Evolutionary conservation across 805 yeast species (phyloP).

Genomic region (Cyberlindnera mississippiensis): DNA sequence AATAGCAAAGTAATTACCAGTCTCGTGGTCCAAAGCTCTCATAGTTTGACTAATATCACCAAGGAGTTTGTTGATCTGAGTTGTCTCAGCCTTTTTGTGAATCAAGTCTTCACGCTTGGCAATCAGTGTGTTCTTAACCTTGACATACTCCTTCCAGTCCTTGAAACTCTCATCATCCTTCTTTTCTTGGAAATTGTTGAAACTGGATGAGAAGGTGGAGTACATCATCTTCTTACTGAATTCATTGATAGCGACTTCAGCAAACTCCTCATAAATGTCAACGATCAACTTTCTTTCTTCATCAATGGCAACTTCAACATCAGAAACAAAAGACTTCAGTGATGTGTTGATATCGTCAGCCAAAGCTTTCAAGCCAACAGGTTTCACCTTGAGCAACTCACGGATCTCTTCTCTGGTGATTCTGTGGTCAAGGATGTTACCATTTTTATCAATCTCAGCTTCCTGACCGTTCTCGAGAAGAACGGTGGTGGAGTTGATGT

Average conservation of each 20-base stretch:
- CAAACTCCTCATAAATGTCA: conserved; percentile 71
- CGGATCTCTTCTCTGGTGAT: conserved; percentile 47
- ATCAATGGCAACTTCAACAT: conserved; percentile 32
- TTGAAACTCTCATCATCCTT: conserved; percentile 38
- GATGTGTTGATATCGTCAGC: conserved; percentile 32
- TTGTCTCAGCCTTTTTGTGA: conserved; percentile 30
- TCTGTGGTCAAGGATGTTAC: conserved; percentile 33
- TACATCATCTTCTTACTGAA: conserved; percentile 57
- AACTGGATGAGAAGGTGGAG: conserved; percentile 22
- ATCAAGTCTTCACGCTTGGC: conserved; percentile 51
- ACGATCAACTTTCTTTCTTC: conserved; percentile 43
- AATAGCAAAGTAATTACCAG: conserved; percentile 55
- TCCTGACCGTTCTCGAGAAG: conserved; percentile 31
- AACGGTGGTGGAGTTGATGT: conserved; percentile 35
- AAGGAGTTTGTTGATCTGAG: conserved; percentile 31
- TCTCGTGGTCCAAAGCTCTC: conserved; percentile 50
- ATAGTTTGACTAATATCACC: conserved; percentile 37
- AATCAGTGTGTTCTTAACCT: conserved; percentile 51
- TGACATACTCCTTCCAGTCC: conserved; percentile 60
- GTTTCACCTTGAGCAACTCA: conserved; percentile 35
- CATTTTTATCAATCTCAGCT: conserved; percentile 32
- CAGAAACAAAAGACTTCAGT: conserved; percentile 28
- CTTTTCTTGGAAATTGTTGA: conserved; percentile 19
- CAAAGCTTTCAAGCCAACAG: conserved; percentile 27
- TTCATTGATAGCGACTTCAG: conserved; percentile 61